These are phyloP conservation scores for Camellia granthamiana DNA, from an alignment of 148 eudicot genomes.

Conservation along the genomic window DNA sequence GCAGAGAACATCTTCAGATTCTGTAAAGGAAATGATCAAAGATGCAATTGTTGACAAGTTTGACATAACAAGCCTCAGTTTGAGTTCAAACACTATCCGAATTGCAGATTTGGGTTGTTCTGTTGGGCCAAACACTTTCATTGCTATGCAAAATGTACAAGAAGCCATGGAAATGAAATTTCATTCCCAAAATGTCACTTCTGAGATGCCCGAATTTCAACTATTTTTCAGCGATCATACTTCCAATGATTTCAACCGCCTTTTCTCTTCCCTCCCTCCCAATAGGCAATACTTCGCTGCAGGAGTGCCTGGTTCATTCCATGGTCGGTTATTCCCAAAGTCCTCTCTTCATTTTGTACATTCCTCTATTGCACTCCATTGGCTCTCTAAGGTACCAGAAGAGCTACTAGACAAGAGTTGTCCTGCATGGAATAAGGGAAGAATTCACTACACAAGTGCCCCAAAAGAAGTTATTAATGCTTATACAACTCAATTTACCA, in stretches of 20 bases:
- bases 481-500: not conserved
- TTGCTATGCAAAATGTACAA: constrained; percentile 15
- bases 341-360: constrained; percentile 19
- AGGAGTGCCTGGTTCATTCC: constrained; percentile 22
- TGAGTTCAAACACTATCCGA: not conserved
- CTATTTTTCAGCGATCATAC: constrained; percentile 19
- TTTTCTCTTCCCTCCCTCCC: constrained; percentile 11
- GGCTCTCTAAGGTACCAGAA: constrained; percentile 17
- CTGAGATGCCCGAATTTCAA: not conserved
- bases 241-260: constrained; percentile 20
- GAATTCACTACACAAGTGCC: constrained; percentile 6
- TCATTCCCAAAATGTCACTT: not conserved
- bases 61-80: constrained; percentile 1
- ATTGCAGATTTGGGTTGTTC: constrained; percentile 21
- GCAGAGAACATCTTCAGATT: constrained; percentile 7
- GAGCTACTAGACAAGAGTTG: constrained; percentile 7
- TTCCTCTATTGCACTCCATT: constrained; percentile 8
- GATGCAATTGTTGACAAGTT: constrained; percentile 14
- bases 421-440: constrained; percentile 12
- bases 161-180: constrained; percentile 6
- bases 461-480: constrained; percentile 2
- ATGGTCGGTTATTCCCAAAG: constrained; percentile 13
- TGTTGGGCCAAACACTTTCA: constrained; percentile 18
- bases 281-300: constrained; percentile 9
- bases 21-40: constrained; percentile 13